Conservation (phyloP, 139 green algal genomes). For the Raphidocelis subcapitata region DNA sequence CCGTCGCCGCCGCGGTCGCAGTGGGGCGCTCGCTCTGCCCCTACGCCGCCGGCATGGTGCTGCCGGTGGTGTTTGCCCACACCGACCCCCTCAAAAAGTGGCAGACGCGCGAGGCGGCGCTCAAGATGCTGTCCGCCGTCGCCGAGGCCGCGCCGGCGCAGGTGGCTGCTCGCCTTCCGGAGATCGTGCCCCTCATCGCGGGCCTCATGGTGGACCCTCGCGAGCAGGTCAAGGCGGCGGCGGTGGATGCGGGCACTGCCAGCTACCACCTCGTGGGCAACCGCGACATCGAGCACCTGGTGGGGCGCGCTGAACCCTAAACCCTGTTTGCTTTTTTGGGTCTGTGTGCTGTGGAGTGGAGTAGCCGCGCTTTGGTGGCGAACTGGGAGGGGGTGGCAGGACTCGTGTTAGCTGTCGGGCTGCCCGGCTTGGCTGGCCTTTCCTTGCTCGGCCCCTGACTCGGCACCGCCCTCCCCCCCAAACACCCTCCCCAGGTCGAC, state of each 20-base stretch:
- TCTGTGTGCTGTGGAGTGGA: too few relatives aligned
- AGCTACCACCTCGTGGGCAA: conserved; percentile 74
- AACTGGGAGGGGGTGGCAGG: too few relatives aligned
- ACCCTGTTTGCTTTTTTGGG: too few relatives aligned
- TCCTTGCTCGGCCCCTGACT: too few relatives aligned
- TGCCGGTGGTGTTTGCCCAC: conserved; percentile 24
- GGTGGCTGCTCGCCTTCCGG: conserved; percentile 56
- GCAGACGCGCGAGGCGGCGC: conserved; percentile 54
- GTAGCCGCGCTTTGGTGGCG: too few relatives aligned
- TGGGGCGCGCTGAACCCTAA: conserved; percentile 40
- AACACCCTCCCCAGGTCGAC: conserved; percentile 22
- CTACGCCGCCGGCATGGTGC: conserved; percentile 23
- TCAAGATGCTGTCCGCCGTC: conserved; percentile 46
- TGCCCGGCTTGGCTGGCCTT: too few relatives aligned
- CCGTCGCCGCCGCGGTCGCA: conserved; percentile 21
- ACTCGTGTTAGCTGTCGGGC: too few relatives aligned
- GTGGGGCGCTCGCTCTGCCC: conserved; percentile 23
- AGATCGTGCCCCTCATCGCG: conserved; percentile 64
- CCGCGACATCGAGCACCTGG: conserved; percentile 86
- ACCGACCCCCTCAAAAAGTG: conserved; percentile 34
- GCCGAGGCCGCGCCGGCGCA: conserved; percentile 31
- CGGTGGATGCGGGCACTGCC: conserved; percentile 43
- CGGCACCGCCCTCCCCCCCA: too few relatives aligned
- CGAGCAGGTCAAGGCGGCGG: conserved; percentile 56
- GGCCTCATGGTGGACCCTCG: conserved; percentile 43